A percentile compares a stretch with the other conserved stretches of the same genome.
Conservation (phyloP, 495 filamentous ascomycete species). For the Podospora didyma region DNA sequence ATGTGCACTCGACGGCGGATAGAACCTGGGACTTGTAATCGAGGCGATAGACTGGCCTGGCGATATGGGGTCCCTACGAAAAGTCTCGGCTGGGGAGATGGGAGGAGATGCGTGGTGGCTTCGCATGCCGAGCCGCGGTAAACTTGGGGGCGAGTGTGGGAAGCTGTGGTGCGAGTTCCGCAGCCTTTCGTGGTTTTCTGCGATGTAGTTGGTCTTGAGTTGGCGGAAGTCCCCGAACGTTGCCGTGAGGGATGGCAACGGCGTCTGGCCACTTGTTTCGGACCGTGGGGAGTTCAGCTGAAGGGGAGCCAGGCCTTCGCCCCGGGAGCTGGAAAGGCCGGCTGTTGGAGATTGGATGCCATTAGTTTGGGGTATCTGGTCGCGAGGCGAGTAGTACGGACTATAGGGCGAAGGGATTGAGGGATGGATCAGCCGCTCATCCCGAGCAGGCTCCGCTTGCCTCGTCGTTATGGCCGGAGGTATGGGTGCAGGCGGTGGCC, state of each 20-base stretch:
- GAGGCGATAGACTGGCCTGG: constrained; percentile 9
- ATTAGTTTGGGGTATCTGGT: constrained; percentile 17
- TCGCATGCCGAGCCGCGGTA: constrained; percentile 16
- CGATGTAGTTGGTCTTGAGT: constrained; percentile 61
- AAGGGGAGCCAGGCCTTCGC: constrained; percentile 47
- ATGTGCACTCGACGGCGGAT: constrained; percentile 14
- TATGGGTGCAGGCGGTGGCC: constrained; percentile 14
- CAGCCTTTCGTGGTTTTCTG: constrained; percentile 26
- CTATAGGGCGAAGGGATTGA: constrained; percentile 22
- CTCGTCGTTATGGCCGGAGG: constrained; percentile 17
- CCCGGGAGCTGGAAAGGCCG: constrained; percentile 24
- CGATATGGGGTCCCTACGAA: constrained; percentile 22
- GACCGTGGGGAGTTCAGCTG: constrained; percentile 43
- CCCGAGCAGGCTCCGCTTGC: constrained; percentile 10
- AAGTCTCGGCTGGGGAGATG: constrained; percentile 27
- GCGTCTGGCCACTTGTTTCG: constrained; percentile 35
- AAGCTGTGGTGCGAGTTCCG: constrained; percentile 19
- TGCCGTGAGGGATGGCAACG: constrained; percentile 44
- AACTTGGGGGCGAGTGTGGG: constrained; percentile 21
- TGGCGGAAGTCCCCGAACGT: constrained; percentile 42
- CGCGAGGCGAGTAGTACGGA: constrained; percentile 23
- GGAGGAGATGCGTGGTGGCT: constrained; percentile 32
- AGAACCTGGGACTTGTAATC: constrained; percentile 9
- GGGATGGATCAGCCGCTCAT: constrained; percentile 14
- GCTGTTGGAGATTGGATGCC: constrained; percentile 27